Base-by-base conservation (phyloP, 768 basidiomycete species). In the Boletus bicolor region DNA sequence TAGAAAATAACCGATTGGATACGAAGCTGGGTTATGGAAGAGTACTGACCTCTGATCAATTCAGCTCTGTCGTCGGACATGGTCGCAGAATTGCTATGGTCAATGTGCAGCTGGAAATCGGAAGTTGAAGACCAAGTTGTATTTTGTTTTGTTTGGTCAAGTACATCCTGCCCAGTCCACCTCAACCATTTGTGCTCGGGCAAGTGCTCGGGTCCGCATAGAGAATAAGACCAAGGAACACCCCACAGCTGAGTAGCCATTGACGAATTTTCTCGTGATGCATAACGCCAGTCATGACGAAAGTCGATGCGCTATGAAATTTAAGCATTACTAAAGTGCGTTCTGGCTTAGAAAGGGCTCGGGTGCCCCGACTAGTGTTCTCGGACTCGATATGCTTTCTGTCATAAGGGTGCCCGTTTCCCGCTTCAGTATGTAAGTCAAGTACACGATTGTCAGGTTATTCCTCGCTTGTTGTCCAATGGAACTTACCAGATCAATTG, bases 31-130 rank as follows among this genome's bases (percentile, higher is more conserved):
- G 2, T 5, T 4, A 9, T n/a, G 26, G 7, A 34, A 41, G 19
- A 8, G 21, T 35, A 52, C 66, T 49, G n/a, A 73, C 70, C 68
- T 65, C 61, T 66, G 44, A 73, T 65, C 44, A 73, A 47, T 50
- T 72, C 72, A 52, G 68, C 61, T 59, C 69, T 70, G 53, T 72
- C 54, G 69, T 68, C 69, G 41, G 71, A 66, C 72, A 72, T 72
- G 42, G 53, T 64, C 32, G 44, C 36, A 36, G 48, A 54, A n/a
- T 43, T 49, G 28, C 47, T 56, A 37, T 39, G 34, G 38, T 32
- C 10, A 45, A 15, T 39, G 19, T 43, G 39, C 21, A 42, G 21
- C 35, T 21, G 34, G 50, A 49, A 52, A 41, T 45, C 49, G 44
- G 45, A 51, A 53, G 35, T 34, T 15, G 12, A 19, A 11, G 19